phyloP scores from a whole-genome alignment of 169 alveolate species.

The Plasmodium inui region DNA sequence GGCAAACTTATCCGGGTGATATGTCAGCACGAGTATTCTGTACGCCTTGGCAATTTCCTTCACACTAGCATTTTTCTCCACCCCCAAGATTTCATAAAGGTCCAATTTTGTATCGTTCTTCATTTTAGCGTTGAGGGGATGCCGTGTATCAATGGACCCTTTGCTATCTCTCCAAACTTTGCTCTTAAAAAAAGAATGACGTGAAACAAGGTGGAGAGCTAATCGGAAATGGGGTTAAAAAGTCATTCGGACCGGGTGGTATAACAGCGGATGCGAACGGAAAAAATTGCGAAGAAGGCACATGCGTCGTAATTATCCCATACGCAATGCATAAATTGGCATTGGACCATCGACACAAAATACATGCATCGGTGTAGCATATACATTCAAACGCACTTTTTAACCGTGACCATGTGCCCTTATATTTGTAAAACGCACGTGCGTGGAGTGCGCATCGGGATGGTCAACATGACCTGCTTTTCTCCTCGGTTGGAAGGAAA shows the following conservation, averaged over 20 bases:
- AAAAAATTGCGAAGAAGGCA: not conserved
- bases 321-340: not conserved
- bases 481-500: not conserved
- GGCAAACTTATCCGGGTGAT: conserved; percentile 94
- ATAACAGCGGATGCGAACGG: not conserved
- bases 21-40: conserved; percentile 90
- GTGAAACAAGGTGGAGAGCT: not conserved
- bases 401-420: not conserved
- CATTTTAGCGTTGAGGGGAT: not conserved
- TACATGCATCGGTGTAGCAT: not conserved
- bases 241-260: not conserved
- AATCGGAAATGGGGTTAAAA: not conserved
- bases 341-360: not conserved
- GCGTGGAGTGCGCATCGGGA: not conserved
- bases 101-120: conserved; percentile 53
- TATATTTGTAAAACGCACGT: not conserved
- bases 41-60: conserved; percentile 93
- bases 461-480: not conserved
- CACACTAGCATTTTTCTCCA: conserved; percentile 82
- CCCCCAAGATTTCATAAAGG: conserved; percentile 86
- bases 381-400: not conserved
- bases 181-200: not conserved
- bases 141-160: too few relatives aligned
- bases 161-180: not conserved
- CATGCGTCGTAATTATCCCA: not conserved